phyloP scores from a whole-genome alignment of 179 eudicot genomes.

The Patellifolia procumbens region DNA sequence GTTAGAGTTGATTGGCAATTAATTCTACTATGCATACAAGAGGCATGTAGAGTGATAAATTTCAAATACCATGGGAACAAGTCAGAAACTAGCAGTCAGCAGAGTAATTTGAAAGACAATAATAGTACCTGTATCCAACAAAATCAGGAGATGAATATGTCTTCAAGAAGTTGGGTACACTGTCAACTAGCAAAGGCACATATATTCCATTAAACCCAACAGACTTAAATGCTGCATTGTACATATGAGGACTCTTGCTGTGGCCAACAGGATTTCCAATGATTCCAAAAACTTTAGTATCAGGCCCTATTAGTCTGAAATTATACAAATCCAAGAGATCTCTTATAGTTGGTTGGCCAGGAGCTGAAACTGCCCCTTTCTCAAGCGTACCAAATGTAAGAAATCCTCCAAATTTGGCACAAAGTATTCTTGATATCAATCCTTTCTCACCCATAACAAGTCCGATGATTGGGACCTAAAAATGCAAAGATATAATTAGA shows the following conservation, averaged over 20 bases:
- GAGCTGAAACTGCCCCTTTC: slow-evolving; percentile 78
- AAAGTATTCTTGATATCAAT: slow-evolving; percentile 75
- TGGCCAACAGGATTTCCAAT: slow-evolving; percentile 94
- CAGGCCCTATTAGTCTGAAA: slow-evolving; percentile 70
- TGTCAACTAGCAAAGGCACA: slow-evolving; percentile 83
- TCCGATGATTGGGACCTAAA: slow-evolving; percentile 89
- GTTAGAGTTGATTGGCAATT: neutral
- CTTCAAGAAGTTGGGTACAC: slow-evolving; percentile 55
- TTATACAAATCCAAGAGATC: slow-evolving; percentile 76
- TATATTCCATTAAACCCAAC: slow-evolving; percentile 75
- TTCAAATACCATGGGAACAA: neutral
- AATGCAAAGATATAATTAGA: neutral
- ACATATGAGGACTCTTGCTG: slow-evolving; percentile 84
- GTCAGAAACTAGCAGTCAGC: neutral
- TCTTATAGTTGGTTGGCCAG: slow-evolving; percentile 88
- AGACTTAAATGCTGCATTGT: slow-evolving; percentile 70
- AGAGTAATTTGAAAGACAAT: slow-evolving; percentile 13
- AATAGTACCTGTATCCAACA: slow-evolving; percentile 91
- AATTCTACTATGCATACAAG: neutral
- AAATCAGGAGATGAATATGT: slow-evolving; percentile 85
- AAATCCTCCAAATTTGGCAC: slow-evolving; percentile 94
- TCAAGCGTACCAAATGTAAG: slow-evolving; percentile 91
- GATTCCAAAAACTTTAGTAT: slow-evolving; percentile 84
- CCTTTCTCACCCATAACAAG: slow-evolving; percentile 96
- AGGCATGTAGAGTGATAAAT: neutral